A percentile compares a stretch with the other conserved stretches of the same genome.
phyloP scores from a whole-genome alignment of 768 basidiomycete genomes.

The Kwoniella dendrophila region DNA sequence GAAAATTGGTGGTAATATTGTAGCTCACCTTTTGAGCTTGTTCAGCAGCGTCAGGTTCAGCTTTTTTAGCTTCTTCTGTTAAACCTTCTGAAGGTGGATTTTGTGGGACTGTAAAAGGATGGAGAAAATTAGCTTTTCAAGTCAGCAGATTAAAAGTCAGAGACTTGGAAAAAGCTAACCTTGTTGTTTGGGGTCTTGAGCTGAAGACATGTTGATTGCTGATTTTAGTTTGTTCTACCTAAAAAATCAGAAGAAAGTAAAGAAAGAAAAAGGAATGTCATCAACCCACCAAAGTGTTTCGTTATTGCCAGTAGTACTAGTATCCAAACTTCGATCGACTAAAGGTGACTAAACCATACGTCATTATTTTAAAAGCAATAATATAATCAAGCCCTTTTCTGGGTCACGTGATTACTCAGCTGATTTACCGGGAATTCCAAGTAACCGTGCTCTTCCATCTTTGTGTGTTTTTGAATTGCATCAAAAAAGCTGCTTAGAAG shows the following conservation, averaged over 20 bases:
- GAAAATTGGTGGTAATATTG: neutral
- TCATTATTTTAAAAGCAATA: neutral
- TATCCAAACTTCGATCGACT: no score
- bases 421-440: neutral
- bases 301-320: neutral
- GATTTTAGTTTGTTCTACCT: neutral
- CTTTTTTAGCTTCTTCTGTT: conserved; percentile 39
- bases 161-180: neutral
- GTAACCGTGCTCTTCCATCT: neutral
- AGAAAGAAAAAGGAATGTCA: neutral
- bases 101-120: conserved; percentile 15
- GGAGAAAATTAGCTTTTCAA: no score
- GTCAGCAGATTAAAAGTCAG: neutral
- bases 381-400: no score
- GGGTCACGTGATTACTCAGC: neutral
- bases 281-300: neutral
- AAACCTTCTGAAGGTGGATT: conserved; percentile 38
- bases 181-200: conserved; percentile 11
- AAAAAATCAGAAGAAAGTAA: neutral
- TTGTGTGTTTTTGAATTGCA: no score
- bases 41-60: conserved; percentile 49
- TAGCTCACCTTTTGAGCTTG: conserved; percentile 38
- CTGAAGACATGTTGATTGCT: neutral
- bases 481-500: no score
- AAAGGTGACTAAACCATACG: neutral